Evolutionary conservation across 2,329 filamentous ascomycete species (phyloP).

Genomic region (Calonectria multiphialidica): DNA sequence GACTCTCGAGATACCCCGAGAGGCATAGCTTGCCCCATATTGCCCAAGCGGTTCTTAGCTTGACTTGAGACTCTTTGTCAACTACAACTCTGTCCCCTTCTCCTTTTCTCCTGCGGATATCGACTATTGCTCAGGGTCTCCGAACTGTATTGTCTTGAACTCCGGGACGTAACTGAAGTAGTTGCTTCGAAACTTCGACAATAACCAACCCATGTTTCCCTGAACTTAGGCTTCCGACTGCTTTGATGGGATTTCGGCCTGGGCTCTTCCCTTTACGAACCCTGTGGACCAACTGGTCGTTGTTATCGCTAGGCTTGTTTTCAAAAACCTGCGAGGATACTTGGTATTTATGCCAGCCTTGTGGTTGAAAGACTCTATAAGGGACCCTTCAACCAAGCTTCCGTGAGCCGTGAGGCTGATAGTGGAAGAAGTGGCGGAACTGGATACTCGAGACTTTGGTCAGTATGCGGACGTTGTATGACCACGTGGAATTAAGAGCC

Average conservation of each 20-base stretch:
- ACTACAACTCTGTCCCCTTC: neutral
- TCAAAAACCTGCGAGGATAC: no score
- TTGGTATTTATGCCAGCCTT: no score
- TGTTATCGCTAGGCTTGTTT: neutral
- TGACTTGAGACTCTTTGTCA: neutral
- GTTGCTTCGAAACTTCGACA: neutral
- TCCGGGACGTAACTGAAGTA: neutral
- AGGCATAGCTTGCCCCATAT: neutral
- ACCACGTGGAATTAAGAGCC: neutral
- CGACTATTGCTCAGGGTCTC: neutral
- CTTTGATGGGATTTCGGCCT: neutral
- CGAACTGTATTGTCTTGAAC: neutral
- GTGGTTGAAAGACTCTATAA: neutral
- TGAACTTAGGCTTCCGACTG: neutral
- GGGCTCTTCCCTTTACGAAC: neutral
- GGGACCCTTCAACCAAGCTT: neutral
- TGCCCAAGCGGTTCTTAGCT: neutral
- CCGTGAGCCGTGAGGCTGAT: neutral
- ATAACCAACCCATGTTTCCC: neutral
- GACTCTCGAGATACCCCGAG: neutral
- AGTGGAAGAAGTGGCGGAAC: neutral
- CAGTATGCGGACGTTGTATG: neutral
- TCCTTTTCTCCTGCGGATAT: neutral
- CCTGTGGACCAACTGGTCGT: neutral
- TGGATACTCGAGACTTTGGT: neutral